Base-by-base conservation (phyloP, 345 rosid species). In the Schrenkiella parvula region DNA sequence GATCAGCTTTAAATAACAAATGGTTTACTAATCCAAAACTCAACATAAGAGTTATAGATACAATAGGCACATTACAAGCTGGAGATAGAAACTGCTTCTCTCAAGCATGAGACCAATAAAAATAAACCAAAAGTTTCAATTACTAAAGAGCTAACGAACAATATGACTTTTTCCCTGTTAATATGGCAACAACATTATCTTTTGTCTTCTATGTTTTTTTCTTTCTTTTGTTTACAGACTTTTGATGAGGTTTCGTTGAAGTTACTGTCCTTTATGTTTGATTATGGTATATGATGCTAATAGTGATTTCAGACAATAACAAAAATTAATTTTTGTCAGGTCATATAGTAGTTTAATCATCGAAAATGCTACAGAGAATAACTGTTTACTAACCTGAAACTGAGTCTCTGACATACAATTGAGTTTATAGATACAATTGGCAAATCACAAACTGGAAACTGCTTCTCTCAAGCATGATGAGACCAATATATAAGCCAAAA, bases 401-500 rank as follows among this genome's bases (percentile, higher is more conserved):
- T n/a, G n/a, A n/a, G n/a, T n/a, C n/a, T 57, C 57, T 50, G 56
- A 44, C 47, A 32, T 22, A 46, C 26, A 46, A 57, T 46, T 57
- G 28, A 57, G 74, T 56, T 67, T 70, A 34, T 46, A 69, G 57
- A 15, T 70, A 70, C 74, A 70, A 57, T 4, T 70, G 66, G 66
- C 43, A 69, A 42, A 32, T 69, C 26, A 56, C 47, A 70, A 60
- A 48, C 31, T 48, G 11, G 60, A 37, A 70, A 46, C 41, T 35
- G 65, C 76, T 53, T 57, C 47, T 44, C 50, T 72, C 55, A 63
- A 63, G 70, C 76, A 63, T 43, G 34, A 43, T n/a, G 34, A 43
- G 64, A 72, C 70, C 76, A 22, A 53, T 31, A 55, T 66, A 22
- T 26, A 57, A 74, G 62, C 78, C 73, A 67, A 68, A 67, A 67